Evolutionary conservation across 2,329 filamentous ascomycete genomes (phyloP).

Genomic region (Xenoacremonium recifei): DNA sequence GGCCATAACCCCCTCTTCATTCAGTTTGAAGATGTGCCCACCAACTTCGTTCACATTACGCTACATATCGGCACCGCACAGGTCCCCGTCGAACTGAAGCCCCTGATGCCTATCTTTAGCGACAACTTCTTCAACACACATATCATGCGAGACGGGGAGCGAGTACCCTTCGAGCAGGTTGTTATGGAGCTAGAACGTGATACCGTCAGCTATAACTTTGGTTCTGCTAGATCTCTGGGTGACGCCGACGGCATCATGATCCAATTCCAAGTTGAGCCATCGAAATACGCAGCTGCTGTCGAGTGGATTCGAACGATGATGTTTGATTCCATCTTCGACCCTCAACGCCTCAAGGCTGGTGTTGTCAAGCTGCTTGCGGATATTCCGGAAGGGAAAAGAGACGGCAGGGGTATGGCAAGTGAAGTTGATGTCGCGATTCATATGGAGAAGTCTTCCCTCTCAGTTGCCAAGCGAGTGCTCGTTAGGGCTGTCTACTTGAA

Average conservation of each 20-base stretch:
- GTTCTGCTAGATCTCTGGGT: conserved; percentile 64
- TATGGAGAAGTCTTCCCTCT: conserved; percentile 71
- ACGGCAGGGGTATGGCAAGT: conserved; percentile 66
- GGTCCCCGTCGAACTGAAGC: conserved; percentile 79
- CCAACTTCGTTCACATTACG: conserved; percentile 85
- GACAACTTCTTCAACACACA: conserved; percentile 96
- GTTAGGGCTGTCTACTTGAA: conserved; percentile 88
- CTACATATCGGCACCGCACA: conserved; percentile 76
- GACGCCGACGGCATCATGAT: conserved; percentile 82
- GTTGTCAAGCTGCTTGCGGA: conserved; percentile 85
- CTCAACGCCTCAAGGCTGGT: conserved; percentile 59
- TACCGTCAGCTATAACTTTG: conserved; percentile 79
- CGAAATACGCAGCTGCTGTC: conserved; percentile 81
- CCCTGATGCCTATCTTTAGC: conserved; percentile 78
- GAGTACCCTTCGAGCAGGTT: conserved; percentile 85
- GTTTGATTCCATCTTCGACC: conserved; percentile 86
- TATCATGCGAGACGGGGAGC: conserved; percentile 71
- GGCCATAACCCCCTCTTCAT: conserved; percentile 76
- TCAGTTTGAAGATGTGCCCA: conserved; percentile 94
- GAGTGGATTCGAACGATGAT: conserved; percentile 83
- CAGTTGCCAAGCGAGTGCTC: conserved; percentile 76
- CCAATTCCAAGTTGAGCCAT: conserved; percentile 80
- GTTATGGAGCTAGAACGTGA: conserved; percentile 89
- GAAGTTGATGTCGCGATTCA: conserved; percentile 77
- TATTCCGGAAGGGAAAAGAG: conserved; percentile 87